These are phyloP conservation scores for Lolium multiflorum DNA, from an alignment of 176 grass and related monocot species.

Conservation along the genomic window DNA sequence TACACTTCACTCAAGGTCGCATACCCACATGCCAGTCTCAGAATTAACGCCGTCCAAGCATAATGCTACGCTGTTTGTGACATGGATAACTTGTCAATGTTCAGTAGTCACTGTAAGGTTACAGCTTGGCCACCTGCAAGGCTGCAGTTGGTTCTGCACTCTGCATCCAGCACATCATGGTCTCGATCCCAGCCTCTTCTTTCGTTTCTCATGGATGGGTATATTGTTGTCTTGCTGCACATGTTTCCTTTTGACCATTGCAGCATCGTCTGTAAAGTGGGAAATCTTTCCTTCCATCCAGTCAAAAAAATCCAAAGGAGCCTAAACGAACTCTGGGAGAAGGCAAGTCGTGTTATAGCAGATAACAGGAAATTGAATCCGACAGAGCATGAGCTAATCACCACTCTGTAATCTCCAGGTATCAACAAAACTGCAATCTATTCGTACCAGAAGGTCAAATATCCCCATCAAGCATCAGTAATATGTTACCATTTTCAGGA, in stretches of 20 bases:
- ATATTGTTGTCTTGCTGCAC: not conserved
- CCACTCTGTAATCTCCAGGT: not conserved
- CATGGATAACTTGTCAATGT: not conserved
- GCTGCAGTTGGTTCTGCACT: constrained; percentile 15
- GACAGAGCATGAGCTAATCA: constrained; percentile 13
- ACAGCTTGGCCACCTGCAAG: constrained; percentile 11
- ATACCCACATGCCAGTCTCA: not conserved
- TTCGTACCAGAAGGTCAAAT: constrained; percentile 23
- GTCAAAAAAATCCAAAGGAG: not conserved
- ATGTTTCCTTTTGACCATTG: not conserved
- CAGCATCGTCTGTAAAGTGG: not conserved
- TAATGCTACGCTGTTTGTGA: not conserved
- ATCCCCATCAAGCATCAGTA: constrained; percentile 41
- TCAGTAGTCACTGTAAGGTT: constrained; percentile 18
- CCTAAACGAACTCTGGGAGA: not conserved
- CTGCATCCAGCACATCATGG: constrained; percentile 23
- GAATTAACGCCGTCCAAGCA: not conserved
- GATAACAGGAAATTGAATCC: not conserved
- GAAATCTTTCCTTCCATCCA: not conserved
- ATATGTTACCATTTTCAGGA: constrained; percentile 42
- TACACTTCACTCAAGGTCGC: not conserved
- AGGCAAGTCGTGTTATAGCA: constrained; percentile 3
- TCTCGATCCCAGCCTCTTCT: not conserved
- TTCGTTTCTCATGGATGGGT: not conserved
- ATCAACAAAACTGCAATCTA: constrained; percentile 21